These are phyloP conservation scores for Margaritispora aquatica DNA, from an alignment of 495 filamentous ascomycete genomes.

Conservation along the genomic window DNA sequence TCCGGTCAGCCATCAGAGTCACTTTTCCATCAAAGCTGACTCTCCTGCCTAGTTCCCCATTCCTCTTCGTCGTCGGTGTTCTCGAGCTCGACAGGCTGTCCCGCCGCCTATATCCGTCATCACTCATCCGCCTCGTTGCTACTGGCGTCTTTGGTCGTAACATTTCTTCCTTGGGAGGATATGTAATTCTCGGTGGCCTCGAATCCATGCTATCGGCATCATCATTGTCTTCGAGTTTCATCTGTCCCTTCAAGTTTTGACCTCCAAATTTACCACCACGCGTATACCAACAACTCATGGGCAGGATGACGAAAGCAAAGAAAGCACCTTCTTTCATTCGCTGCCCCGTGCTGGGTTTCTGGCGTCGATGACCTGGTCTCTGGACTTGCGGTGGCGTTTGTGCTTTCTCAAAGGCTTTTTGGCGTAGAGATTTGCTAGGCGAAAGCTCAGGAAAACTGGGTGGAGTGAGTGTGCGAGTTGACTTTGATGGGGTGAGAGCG, in stretches of 20 bases:
- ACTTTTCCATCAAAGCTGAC: not conserved
- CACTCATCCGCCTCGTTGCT: not conserved
- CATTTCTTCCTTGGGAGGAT: not conserved
- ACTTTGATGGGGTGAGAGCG: not conserved
- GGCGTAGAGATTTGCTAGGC: not conserved
- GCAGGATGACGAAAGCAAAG: constrained; percentile 7
- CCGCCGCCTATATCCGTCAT: not conserved
- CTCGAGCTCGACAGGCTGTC: not conserved
- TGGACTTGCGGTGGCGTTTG: not conserved
- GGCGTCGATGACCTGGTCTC: not conserved
- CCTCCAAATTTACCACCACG: not conserved
- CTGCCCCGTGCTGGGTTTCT: not conserved
- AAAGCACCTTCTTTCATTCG: constrained; percentile 7
- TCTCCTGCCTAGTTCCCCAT: not conserved
- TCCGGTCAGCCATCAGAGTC: not conserved
- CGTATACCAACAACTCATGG: constrained; percentile 10
- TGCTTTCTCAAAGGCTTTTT: not conserved
- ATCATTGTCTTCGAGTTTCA: not conserved
- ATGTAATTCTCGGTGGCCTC: not conserved
- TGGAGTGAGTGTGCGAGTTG: not conserved
- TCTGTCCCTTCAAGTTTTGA: not conserved
- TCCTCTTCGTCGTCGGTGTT: not conserved
- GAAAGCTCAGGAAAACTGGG: not conserved
- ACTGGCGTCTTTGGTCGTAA: not conserved
- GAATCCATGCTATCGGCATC: not conserved